Conservation (phyloP, 2,329 filamentous ascomycete species). For the Exophiala calicioides region DNA sequence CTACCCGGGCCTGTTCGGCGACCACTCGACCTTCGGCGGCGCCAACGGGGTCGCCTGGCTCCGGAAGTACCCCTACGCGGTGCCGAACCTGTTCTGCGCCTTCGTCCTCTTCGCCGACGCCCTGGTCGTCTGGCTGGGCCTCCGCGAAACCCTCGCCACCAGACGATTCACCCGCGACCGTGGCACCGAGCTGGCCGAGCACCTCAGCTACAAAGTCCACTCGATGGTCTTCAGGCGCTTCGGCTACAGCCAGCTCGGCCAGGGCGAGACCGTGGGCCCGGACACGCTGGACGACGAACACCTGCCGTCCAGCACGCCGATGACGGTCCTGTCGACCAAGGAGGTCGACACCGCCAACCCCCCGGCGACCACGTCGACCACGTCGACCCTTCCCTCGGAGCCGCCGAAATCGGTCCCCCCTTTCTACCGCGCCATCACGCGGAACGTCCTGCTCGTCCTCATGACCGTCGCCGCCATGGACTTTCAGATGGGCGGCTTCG, state of each 20-base stretch:
- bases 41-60: conserved; percentile 62
- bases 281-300: conserved; percentile 20
- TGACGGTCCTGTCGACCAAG: conserved; percentile 20
- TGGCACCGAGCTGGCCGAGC: conserved; percentile 25
- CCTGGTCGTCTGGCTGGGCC: conserved; percentile 58
- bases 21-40: conserved; percentile 58
- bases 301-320: conserved; percentile 18
- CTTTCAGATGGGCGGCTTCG: conserved; percentile 72
- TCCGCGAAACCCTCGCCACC: conserved; percentile 56
- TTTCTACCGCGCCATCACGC: conserved; percentile 56
- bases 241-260: conserved; percentile 23
- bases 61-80: conserved; percentile 63
- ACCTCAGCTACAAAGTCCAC: conserved; percentile 21
- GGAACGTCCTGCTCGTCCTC: conserved; percentile 58
- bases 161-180: conserved; percentile 34
- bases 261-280: conserved; percentile 13
- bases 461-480: conserved; percentile 69
- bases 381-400: conserved; percentile 2
- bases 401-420: conserved; percentile 31
- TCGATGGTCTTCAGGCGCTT: conserved; percentile 23
- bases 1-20: conserved; percentile 64
- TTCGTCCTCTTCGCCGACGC: conserved; percentile 59
- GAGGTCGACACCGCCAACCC: conserved; percentile 37
- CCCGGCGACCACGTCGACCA: conserved; percentile 26
- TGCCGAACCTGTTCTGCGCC: conserved; percentile 68